Evolutionary conservation across 352 stramenopile species (phyloP).

Genomic region (Blastocystis hominis): DNA sequence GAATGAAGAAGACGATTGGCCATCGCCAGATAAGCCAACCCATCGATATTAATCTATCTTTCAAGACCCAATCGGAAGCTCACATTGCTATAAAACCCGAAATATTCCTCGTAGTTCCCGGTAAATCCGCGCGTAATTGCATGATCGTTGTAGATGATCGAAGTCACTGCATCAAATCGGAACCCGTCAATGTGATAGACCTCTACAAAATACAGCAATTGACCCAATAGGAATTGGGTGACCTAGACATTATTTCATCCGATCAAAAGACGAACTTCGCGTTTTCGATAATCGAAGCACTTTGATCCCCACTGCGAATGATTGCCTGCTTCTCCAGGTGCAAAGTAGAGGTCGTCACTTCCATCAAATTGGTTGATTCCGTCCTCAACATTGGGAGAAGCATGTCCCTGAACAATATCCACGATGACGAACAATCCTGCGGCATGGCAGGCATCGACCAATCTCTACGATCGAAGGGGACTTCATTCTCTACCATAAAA

Average conservation of each 20-base stretch:
- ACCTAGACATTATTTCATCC: background rate
- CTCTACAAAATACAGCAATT: constrained; percentile 59
- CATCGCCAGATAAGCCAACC: constrained; percentile 59
- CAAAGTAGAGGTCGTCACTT: constrained; percentile 58
- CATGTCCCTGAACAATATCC: constrained; percentile 60
- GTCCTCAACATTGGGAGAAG: constrained; percentile 56
- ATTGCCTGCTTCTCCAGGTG: constrained; percentile 36
- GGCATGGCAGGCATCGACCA: constrained; percentile 58
- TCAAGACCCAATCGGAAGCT: background rate
- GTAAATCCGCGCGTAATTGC: constrained; percentile 58
- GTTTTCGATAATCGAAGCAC: constrained; percentile 60
- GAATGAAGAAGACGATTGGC: constrained; percentile 58
- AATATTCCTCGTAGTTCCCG: constrained; percentile 61
- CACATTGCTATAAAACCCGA: constrained; percentile 43
- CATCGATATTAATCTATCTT: constrained; percentile 57
- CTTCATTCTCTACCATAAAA: constrained; percentile 50
- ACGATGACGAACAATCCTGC: constrained; percentile 59
- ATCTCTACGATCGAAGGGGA: background rate
- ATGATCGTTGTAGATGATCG: constrained; percentile 61
- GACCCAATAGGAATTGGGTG: constrained; percentile 59
- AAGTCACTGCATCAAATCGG: constrained; percentile 61
- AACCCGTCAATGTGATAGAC: constrained; percentile 60
- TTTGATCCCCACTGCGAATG: constrained; percentile 59
- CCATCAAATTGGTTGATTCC: constrained; percentile 61
- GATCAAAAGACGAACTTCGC: constrained; percentile 16